Evolutionary conservation across 2,329 filamentous ascomycete genomes (phyloP).

Genomic region (Exophiala bonariae): DNA sequence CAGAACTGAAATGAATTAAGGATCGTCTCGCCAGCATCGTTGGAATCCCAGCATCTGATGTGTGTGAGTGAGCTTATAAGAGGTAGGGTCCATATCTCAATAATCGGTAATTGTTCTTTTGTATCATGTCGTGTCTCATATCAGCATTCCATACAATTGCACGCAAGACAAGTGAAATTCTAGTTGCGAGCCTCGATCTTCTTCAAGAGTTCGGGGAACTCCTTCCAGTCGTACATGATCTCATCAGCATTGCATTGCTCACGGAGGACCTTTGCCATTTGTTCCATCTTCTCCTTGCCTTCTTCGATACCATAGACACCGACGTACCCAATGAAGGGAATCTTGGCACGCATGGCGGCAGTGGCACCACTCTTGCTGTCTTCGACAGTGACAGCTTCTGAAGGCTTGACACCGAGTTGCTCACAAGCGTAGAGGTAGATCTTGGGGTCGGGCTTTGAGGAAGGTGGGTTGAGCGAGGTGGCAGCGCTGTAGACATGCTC

Average conservation of each 20-base stretch:
- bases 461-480: slow-evolving; percentile 74
- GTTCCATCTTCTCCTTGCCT: slow-evolving; percentile 69
- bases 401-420: slow-evolving; percentile 69
- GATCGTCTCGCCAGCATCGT: too few relatives aligned
- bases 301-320: slow-evolving; percentile 70
- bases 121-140: slow-evolving; percentile 4
- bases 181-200: slow-evolving; percentile 38
- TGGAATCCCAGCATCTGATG: too few relatives aligned
- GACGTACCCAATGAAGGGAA: slow-evolving; percentile 81
- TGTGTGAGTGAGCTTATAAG: too few relatives aligned
- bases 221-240: slow-evolving; percentile 57
- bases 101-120: too few relatives aligned
- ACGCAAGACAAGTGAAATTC: too few relatives aligned
- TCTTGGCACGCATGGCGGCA: slow-evolving; percentile 74
- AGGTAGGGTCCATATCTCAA: too few relatives aligned
- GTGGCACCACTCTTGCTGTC: slow-evolving; percentile 86
- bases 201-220: slow-evolving; percentile 46
- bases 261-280: slow-evolving; percentile 69
- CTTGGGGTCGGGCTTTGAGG: slow-evolving; percentile 89
- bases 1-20: too few relatives aligned
- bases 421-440: slow-evolving; percentile 81
- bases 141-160: too few relatives aligned
- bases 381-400: slow-evolving; percentile 78
- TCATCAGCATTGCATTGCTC: slow-evolving; percentile 42
- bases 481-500: slow-evolving; percentile 81